Base-by-base conservation (phyloP, 2,329 filamentous ascomycete genomes). In the Chaetomium sp. region DNA sequence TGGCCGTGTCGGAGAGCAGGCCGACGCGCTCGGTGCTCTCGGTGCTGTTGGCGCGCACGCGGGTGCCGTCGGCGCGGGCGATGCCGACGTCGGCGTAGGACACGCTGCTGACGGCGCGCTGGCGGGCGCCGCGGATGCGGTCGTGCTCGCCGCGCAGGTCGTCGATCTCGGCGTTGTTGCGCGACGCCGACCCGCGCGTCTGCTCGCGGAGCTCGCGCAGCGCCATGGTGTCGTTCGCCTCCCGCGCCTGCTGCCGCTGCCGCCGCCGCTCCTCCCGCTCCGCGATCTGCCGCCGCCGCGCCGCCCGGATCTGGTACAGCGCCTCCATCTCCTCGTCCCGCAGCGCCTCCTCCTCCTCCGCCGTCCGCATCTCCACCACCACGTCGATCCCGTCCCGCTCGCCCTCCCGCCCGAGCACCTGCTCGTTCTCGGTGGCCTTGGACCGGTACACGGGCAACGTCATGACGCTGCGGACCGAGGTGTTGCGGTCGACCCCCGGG, bases 281-380 rank as follows among this genome's bases (percentile, higher is more conserved):
- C 4, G 87, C 86, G 47, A 89, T 83, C 75, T 96, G 90, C 63
- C 86, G 83, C 59, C 93, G 86, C 61, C 95, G 86, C 21, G 91
- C 87, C 13, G 91, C 75, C 13, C 95, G 89, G 65, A 98, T 94
- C 75, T 96, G 92, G 75, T 96, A 98, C 49, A 98, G 78, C 0
- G 91, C 87, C 67, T 95, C 91, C 95, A 98, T 98, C 76, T 97
- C 92, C 31, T 92, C 87, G 68, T 98, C 93, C 13, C 95, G 85
- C 60, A 92, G 80, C 1, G 79, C 78, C 75, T 96, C 92, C 69
- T 96, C 87, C 61, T 93, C 90, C 59, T 96, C 91, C 9, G 82
- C 84, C 0, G 90, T 92, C 0, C 93, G 93, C 69, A 91, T 87
- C 75, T 97, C 93, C 13, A 98, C 79, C 0, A 99, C 93, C 4